A percentile compares a stretch with the other conserved stretches of the same genome.
Evolutionary conservation across 495 filamentous ascomycete species (phyloP).

Genomic region (Astrocystis sublimbata): DNA sequence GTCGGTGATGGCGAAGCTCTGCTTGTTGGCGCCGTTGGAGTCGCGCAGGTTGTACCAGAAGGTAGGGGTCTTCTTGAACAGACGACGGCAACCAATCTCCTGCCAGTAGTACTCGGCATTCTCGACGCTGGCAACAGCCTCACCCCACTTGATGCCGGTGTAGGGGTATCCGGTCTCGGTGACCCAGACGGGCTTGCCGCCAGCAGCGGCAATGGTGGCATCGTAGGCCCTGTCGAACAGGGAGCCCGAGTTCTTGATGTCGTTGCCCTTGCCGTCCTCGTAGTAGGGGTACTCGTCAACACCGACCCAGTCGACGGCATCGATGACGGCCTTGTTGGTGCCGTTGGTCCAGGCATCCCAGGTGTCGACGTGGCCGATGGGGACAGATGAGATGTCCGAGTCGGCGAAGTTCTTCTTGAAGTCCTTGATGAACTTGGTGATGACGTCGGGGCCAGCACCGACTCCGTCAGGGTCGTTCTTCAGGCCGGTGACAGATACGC

Average conservation of each 20-base stretch:
- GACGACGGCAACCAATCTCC: conserved; percentile 63
- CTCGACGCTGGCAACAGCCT: conserved; percentile 56
- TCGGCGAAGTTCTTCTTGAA: conserved; percentile 41
- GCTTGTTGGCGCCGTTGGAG: conserved; percentile 47
- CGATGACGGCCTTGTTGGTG: conserved; percentile 48
- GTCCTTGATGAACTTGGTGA: conserved; percentile 52
- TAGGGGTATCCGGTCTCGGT: conserved; percentile 56
- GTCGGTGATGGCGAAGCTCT: conserved; percentile 48
- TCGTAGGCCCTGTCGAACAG: conserved; percentile 46
- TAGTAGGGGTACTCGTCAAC: conserved; percentile 57
- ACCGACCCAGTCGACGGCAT: conserved; percentile 52
- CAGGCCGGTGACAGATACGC: conserved; percentile 43
- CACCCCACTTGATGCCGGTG: conserved; percentile 46
- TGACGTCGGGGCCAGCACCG: conserved; percentile 42
- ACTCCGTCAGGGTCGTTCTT: conserved; percentile 41
- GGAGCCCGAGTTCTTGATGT: conserved; percentile 41
- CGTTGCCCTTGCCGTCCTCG: conserved; percentile 46
- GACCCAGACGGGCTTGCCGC: conserved; percentile 52
- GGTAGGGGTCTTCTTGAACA: conserved; percentile 66
- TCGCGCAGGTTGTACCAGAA: conserved; percentile 60
- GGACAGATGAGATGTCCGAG: conserved; percentile 35
- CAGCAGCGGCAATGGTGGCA: conserved; percentile 31
- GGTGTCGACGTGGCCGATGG: conserved; percentile 54
- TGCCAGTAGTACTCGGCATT: conserved; percentile 77
- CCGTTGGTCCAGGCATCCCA: conserved; percentile 51